These are phyloP conservation scores for Exophiala sp. DNA, from an alignment of 2,329 filamentous ascomycete species.

Conservation along the genomic window DNA sequence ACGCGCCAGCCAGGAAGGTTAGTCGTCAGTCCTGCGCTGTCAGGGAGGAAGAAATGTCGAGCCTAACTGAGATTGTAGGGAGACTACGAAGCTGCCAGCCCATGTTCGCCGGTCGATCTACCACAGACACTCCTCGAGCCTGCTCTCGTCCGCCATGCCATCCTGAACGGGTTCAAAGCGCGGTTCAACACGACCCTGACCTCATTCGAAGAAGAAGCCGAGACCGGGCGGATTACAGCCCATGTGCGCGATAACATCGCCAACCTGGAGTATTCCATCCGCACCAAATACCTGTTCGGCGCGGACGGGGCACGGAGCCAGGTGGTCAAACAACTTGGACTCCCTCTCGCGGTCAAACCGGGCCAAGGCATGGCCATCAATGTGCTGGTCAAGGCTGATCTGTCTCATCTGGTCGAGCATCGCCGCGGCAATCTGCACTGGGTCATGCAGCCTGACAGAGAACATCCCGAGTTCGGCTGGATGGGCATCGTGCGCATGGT, in stretches of 20 bases:
- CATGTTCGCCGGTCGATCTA: constrained; percentile 39
- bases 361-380: constrained; percentile 46
- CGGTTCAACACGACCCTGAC: constrained; percentile 38
- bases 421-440: constrained; percentile 56
- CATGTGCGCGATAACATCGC: constrained; percentile 33
- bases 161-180: constrained; percentile 35
- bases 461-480: constrained; percentile 46
- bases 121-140: constrained; percentile 42
- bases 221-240: constrained; percentile 31
- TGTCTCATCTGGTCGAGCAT: constrained; percentile 45
- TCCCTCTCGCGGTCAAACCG: constrained; percentile 43
- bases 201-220: constrained; percentile 28
- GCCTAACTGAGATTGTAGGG: constrained; percentile 23
- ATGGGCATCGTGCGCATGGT: constrained; percentile 52
- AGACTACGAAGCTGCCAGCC: constrained; percentile 39
- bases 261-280: constrained; percentile 39
- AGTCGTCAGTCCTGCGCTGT: neutral
- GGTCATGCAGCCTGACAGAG: constrained; percentile 49
- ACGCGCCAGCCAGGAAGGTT: constrained; percentile 38
- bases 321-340: constrained; percentile 42
- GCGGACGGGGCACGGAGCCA: constrained; percentile 33
- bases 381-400: constrained; percentile 47
- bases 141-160: constrained; percentile 36
- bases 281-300: constrained; percentile 47
- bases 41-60: neutral